These are phyloP conservation scores for Carex cristatella DNA, from an alignment of 176 grass and related monocot genomes.

Conservation along the genomic window DNA sequence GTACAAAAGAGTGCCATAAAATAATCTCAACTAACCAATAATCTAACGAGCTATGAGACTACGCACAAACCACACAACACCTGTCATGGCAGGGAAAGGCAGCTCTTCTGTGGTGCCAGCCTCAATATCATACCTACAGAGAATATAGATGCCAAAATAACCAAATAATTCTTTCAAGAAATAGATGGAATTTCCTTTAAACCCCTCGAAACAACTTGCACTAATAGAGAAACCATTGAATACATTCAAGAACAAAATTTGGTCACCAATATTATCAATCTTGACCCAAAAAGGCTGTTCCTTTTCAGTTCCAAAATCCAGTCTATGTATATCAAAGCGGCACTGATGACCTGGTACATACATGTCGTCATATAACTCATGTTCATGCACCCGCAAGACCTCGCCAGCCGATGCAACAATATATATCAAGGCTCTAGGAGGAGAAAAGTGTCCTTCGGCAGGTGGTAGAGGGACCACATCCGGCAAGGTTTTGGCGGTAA, in stretches of 20 bases:
- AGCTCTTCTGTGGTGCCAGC: neutral
- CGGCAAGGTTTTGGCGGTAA: neutral
- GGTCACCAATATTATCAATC: neutral
- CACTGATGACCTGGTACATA: neutral
- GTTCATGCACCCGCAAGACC: constrained; percentile 5
- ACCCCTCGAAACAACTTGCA: neutral
- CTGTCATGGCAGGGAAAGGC: neutral
- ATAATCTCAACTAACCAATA: neutral
- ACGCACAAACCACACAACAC: neutral
- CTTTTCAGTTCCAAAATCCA: neutral
- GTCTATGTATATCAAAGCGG: neutral
- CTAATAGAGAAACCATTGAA: constrained; percentile 9
- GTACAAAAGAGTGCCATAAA: neutral
- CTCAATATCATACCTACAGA: neutral
- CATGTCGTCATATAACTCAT: neutral
- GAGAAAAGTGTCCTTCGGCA: constrained; percentile 3
- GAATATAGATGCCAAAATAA: neutral
- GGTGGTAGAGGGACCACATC: neutral
- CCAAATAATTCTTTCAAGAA: neutral
- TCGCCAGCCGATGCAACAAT: neutral
- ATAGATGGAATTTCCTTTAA: neutral
- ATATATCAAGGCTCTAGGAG: neutral
- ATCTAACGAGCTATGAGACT: neutral
- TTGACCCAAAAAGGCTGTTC: neutral
- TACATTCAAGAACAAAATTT: neutral